Base-by-base conservation (phyloP, 2,329 filamentous ascomycete species). In the Chrysoporthe puriensis region DNA sequence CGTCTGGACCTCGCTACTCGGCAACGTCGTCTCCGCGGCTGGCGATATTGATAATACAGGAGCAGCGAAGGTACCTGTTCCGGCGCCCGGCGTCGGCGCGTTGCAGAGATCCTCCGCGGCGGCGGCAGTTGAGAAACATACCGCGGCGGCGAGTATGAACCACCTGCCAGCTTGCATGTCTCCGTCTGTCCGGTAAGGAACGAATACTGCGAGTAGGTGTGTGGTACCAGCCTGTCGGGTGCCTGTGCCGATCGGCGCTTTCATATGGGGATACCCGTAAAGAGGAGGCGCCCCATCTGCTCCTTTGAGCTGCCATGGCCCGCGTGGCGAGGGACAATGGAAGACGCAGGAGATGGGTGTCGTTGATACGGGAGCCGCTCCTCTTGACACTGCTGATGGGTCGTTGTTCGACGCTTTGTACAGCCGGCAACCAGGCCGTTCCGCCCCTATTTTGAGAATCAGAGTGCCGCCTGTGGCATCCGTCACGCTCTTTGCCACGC, bases 91-190 rank as follows among this genome's bases (percentile, higher is more conserved):
- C 50, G 26, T 21, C 13, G 60, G 32, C 36, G 43, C 61, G n/a
- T 40, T 34, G 48, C 61, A 63, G 48, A 9, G 43, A 54, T 63
- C 61, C 14, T 16, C 40, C 34, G 5, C 48, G 8, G 61, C 61
- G 34, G 5, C 21, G n/a, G 16, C 61, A 14, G 34, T 44, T 11
- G 61, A 42, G 9, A 40, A 57, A 13, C 32, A 18, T 16, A 63
- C 46, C 21, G 61, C 61, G 34, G 32, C 34, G 14, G 46, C 4
- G 5, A 54, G 18, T 32, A 11, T 11, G 4, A 63, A 4, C 46
- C 48, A 54, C 6, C 18, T 54, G 13, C 6, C 26, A 21, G 50
- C 11, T 11, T 44, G 42, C 61, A 63, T 63, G 2, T 9, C 21
- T 44, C 8, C 21, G 44, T 14, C 44, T 46, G 13, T 36, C 18